Percentiles rank a stretch among this genome's conserved stretches.
Evolutionary conservation across 1,284 basidiomycete species (phyloP).

Genomic region (Phaffia rhodozyma): DNA sequence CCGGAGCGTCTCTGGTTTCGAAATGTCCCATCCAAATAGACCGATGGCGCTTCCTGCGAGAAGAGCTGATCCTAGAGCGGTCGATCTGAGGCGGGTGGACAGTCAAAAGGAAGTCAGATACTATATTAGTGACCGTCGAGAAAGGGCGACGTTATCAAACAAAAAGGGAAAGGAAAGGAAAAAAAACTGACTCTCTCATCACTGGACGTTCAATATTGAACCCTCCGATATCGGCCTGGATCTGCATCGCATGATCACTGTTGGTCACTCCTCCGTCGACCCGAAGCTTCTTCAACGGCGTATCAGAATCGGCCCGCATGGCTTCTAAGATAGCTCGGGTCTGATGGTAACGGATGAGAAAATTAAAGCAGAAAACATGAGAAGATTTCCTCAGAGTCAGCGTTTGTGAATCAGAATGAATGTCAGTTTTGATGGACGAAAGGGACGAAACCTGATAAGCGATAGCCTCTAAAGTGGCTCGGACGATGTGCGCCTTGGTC

Average conservation of each 20-base stretch:
- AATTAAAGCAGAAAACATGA: neutral
- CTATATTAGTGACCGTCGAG: neutral
- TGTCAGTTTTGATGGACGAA: neutral
- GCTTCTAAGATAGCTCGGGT: slow-evolving; percentile 89
- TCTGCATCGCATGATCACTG: slow-evolving; percentile 75
- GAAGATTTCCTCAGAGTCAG: neutral
- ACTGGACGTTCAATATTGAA: slow-evolving; percentile 83
- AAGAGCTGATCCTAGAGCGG: slow-evolving; percentile 89
- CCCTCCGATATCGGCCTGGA: slow-evolving; percentile 85
- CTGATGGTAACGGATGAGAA: slow-evolving; percentile 53
- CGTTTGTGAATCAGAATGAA: neutral
- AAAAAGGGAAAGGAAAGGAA: slow-evolving; percentile 1
- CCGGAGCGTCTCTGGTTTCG: slow-evolving; percentile 67
- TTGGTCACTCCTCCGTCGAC: slow-evolving; percentile 95
- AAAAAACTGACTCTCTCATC: slow-evolving; percentile 76
- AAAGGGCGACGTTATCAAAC: neutral
- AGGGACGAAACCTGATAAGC: slow-evolving; percentile 33
- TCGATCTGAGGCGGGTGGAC: slow-evolving; percentile 47
- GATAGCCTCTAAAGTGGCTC: slow-evolving; percentile 80
- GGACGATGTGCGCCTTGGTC: slow-evolving; percentile 72
- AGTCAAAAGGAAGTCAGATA: neutral
- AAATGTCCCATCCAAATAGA: slow-evolving; percentile 89
- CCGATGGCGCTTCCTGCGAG: slow-evolving; percentile 82
- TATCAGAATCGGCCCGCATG: slow-evolving; percentile 65
- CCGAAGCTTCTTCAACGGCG: slow-evolving; percentile 65